Percentiles rank a stretch among this genome's conserved stretches.
These are phyloP conservation scores for peach (Prunus persica) DNA, from an alignment of 306 rosid genomes.

Conservation along the genomic window DNA sequence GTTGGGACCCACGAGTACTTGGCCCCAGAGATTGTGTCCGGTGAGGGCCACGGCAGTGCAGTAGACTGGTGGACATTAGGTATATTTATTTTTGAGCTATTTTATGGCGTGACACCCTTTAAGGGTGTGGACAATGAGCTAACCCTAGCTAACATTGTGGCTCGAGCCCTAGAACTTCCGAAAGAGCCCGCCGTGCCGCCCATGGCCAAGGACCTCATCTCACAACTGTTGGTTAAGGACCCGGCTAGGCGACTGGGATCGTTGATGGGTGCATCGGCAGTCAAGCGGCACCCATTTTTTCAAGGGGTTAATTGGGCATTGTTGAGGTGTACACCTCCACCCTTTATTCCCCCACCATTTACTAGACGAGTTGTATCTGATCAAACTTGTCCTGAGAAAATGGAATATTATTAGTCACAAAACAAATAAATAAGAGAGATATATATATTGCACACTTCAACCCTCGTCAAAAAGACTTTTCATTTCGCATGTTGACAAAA, in stretches of 20 bases:
- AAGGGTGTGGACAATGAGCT: slow-evolving; percentile 64
- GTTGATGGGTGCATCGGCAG: slow-evolving; percentile 52
- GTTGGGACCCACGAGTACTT: slow-evolving; percentile 77
- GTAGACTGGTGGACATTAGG: slow-evolving; percentile 90
- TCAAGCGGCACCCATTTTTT: slow-evolving; percentile 64
- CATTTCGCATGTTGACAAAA: neutral
- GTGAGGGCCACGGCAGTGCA: slow-evolving; percentile 73
- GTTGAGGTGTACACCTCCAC: slow-evolving; percentile 67
- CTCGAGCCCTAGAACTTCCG: slow-evolving; percentile 71
- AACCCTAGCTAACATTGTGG: slow-evolving; percentile 69
- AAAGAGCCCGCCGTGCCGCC: slow-evolving; percentile 50
- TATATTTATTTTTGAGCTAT: slow-evolving; percentile 52
- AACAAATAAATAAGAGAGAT: neutral
- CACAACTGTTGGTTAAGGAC: slow-evolving; percentile 61
- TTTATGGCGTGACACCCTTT: slow-evolving; percentile 74
- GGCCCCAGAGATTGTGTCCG: slow-evolving; percentile 64
- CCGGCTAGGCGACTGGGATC: slow-evolving; percentile 65
- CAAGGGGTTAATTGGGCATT: slow-evolving; percentile 70
- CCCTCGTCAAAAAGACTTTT: neutral
- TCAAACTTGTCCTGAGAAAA: slow-evolving; percentile 54
- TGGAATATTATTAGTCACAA: slow-evolving; percentile 55
- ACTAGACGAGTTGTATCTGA: slow-evolving; percentile 43
- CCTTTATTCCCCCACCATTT: slow-evolving; percentile 43
- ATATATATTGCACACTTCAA: neutral
- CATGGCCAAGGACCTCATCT: slow-evolving; percentile 55